Base-by-base conservation (phyloP, 495 filamentous ascomycete genomes). In the Daldinia grandis region DNA sequence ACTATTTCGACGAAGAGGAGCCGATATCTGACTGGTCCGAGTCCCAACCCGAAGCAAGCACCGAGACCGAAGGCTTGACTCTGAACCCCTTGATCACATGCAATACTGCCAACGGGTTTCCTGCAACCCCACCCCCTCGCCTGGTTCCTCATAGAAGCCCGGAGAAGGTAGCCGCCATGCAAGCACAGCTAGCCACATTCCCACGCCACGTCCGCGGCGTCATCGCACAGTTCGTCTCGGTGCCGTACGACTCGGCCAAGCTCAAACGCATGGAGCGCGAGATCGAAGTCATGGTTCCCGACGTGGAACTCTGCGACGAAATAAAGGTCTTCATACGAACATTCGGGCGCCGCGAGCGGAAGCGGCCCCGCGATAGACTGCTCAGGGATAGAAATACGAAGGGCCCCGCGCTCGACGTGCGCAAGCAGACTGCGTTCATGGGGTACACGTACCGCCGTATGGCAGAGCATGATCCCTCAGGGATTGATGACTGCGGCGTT, bases 1-100 rank as follows among this genome's bases (percentile, higher is more conserved):
- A 91, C 62, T 97, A 97, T 76, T 97, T 97, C 68, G 91, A 96
- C 57, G 91, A 95, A 57, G 90, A 90, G 67, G 89, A 90, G 38
- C 81, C 87, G n/a, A 85, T 91, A 62, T 88, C 83, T 37, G 84
- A 86, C 64, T 84, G 81, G 77, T 83, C 79, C 6, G 80, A 81
- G 33, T 77, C 80, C 17, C 71, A 69, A 49, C 75, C 72, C 5
- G 67, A 73, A 37, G 74, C 62, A 2, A 66, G 63, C 24, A 77
- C 47, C 0, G 68, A 68, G 14, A 50, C 53, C 0, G 71, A 74
- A 21, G 71, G 51, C 49, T 5, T 71, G 72, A 1, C 71, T 27
- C n/a, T 49, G 69, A 42, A 66, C 55, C 56, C 72, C 54, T 49
- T 68, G 64, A 21, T 50, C 55, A 21, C 71, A 66, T 38, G 69